Evolutionary conservation across 2,329 filamentous ascomycete species (phyloP).

Genomic region (Penicillium sp.): DNA sequence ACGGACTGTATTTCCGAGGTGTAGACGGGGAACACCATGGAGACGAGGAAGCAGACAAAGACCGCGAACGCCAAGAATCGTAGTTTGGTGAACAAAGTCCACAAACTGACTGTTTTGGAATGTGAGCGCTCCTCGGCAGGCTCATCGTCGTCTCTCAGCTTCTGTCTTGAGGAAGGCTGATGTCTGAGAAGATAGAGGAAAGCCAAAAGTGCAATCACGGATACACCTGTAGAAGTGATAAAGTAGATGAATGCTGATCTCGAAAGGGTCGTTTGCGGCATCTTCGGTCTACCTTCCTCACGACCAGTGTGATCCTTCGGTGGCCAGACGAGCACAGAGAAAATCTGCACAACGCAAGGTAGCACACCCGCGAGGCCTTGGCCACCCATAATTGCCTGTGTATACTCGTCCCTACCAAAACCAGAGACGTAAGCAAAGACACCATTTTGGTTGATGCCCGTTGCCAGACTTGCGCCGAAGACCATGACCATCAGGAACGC

Average conservation of each 20-base stretch:
- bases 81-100: slow-evolving; percentile 72
- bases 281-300: slow-evolving; percentile 26
- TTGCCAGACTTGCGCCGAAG: slow-evolving; percentile 73
- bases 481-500: slow-evolving; percentile 81
- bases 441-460: slow-evolving; percentile 88
- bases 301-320: slow-evolving; percentile 38
- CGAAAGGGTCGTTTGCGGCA: slow-evolving; percentile 53
- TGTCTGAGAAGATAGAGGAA: slow-evolving; percentile 72
- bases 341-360: slow-evolving; percentile 82
- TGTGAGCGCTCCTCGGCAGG: slow-evolving; percentile 16
- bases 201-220: slow-evolving; percentile 66
- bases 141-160: slow-evolving; percentile 16
- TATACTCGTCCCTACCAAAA: slow-evolving; percentile 85
- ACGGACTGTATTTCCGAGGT: slow-evolving; percentile 67
- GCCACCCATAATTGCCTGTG: slow-evolving; percentile 93
- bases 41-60: slow-evolving; percentile 76
- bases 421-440: slow-evolving; percentile 87
- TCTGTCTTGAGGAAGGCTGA: slow-evolving; percentile 13
- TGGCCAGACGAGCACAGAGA: slow-evolving; percentile 72
- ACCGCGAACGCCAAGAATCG: slow-evolving; percentile 76
- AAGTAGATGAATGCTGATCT: slow-evolving; percentile 89
- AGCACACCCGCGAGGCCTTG: slow-evolving; percentile 91
- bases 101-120: slow-evolving; percentile 58
- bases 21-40: slow-evolving; percentile 96
- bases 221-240: slow-evolving; percentile 79